phyloP scores from a whole-genome alignment of 2,329 filamentous ascomycete species.

The Paraphoma sp. region DNA sequence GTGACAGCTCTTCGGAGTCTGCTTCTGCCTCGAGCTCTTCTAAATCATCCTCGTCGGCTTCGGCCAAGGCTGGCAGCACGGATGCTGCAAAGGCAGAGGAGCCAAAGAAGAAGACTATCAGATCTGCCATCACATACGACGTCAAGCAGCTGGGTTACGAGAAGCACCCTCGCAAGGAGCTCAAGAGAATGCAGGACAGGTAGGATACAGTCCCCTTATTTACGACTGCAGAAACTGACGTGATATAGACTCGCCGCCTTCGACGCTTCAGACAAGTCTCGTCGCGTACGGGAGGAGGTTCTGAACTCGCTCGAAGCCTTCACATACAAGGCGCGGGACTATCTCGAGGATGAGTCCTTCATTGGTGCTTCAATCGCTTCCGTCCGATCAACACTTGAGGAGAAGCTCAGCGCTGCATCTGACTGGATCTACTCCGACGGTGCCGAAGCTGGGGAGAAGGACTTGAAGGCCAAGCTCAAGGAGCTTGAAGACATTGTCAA shows the following conservation, averaged over 20 bases:
- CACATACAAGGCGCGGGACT: slow-evolving; percentile 86
- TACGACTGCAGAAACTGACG: too few relatives aligned
- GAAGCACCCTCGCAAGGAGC: slow-evolving; percentile 66
- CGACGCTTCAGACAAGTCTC: slow-evolving; percentile 81
- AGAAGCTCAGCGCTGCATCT: slow-evolving; percentile 71
- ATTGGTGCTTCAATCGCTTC: slow-evolving; percentile 71
- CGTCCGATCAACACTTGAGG: slow-evolving; percentile 70
- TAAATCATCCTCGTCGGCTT: slow-evolving; percentile 55
- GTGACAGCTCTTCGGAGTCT: slow-evolving; percentile 49
- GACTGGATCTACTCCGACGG: slow-evolving; percentile 95
- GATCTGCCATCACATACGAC: slow-evolving; percentile 59
- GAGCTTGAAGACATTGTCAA: slow-evolving; percentile 77
- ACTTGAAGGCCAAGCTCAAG: slow-evolving; percentile 78
- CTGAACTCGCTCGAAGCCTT: slow-evolving; percentile 93
- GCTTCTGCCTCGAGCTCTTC: slow-evolving; percentile 52
- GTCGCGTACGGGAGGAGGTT: slow-evolving; percentile 79
- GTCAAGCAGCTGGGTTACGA: slow-evolving; percentile 57
- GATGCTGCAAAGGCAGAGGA: slow-evolving; percentile 56
- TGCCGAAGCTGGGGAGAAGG: slow-evolving; percentile 74
- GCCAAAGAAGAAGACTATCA: slow-evolving; percentile 60
- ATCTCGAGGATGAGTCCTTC: slow-evolving; percentile 80
- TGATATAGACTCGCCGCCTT: slow-evolving; percentile 77
- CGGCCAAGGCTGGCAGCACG: slow-evolving; percentile 54
- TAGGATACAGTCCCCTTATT: too few relatives aligned
- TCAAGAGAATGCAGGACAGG: slow-evolving; percentile 66